A percentile compares a stretch with the other conserved stretches of the same genome.
Conservation (phyloP, 1,284 basidiomycete species). For the Sanghuangporus baumii region DNA sequence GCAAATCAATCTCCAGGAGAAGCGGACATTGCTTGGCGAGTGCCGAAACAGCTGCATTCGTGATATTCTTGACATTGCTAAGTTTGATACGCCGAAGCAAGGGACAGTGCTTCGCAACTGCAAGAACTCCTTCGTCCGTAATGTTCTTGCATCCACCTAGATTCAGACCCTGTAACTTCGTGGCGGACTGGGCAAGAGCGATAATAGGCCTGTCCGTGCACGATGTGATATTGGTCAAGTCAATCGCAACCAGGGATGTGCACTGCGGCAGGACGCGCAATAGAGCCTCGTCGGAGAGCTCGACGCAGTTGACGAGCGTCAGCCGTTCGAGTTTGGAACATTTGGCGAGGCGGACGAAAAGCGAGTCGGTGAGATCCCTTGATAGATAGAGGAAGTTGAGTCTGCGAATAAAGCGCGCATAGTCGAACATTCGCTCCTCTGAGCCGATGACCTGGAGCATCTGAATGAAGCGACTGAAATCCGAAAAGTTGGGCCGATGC, state of each 20-base stretch:
- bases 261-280: constrained; percentile 65
- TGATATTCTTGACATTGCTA: constrained; percentile 69
- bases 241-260: constrained; percentile 81
- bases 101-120: constrained; percentile 72
- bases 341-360: constrained; percentile 67
- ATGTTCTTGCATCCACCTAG: constrained; percentile 81
- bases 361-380: constrained; percentile 69
- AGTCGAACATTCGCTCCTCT: constrained; percentile 76
- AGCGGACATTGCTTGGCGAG: constrained; percentile 83
- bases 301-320: constrained; percentile 81
- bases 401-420: constrained; percentile 83
- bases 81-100: constrained; percentile 87
- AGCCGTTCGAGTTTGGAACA: constrained; percentile 89
- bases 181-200: constrained; percentile 66
- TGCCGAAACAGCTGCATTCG: constrained; percentile 74
- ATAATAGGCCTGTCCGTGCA: constrained; percentile 70
- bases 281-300: constrained; percentile 68
- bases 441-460: constrained; percentile 65
- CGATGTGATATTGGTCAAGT: constrained; percentile 72
- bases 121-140: constrained; percentile 73
- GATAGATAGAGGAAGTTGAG: constrained; percentile 84
- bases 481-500: constrained; percentile 83
- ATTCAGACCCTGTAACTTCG: constrained; percentile 89
- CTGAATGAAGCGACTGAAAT: constrained; percentile 68
- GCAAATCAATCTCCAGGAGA: constrained; percentile 91